phyloP scores from a whole-genome alignment of 1,284 basidiomycete species.

The Rhodotorula sp. region DNA sequence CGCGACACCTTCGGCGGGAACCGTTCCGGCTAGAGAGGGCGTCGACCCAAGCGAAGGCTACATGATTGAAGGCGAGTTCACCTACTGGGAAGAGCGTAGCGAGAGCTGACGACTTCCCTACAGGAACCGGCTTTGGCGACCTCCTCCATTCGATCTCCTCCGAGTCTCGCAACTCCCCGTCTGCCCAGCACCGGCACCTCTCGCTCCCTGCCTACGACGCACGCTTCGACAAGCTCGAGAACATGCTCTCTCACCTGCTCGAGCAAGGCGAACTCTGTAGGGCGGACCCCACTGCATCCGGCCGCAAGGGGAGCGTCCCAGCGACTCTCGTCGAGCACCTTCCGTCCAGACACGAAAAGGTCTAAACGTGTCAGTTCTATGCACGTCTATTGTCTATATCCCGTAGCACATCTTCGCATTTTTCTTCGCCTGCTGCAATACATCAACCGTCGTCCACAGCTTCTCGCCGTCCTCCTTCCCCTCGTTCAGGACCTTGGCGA shows the following conservation, averaged over 20 bases:
- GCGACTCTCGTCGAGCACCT: background rate
- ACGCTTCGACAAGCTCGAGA: conserved; percentile 3
- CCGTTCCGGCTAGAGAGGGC: background rate
- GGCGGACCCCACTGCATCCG: background rate
- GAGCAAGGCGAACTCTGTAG: background rate
- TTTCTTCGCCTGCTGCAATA: conserved; percentile 62
- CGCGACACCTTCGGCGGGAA: background rate
- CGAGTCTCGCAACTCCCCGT: too few species aligned
- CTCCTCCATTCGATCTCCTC: background rate
- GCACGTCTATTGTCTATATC: conserved; percentile 48
- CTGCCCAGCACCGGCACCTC: background rate
- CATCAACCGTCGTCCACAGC: conserved; percentile 57
- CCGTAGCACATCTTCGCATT: conserved; percentile 66
- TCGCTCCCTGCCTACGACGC: conserved; percentile 1
- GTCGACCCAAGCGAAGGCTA: background rate
- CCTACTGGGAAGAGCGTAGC: too few species aligned
- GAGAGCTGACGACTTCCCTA: too few species aligned
- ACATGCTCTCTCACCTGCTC: background rate
- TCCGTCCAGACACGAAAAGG: background rate
- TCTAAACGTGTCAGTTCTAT: background rate
- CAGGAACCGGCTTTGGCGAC: conserved; percentile 9
- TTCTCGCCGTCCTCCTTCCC: conserved; percentile 13
- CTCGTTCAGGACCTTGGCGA: conserved; percentile 54
- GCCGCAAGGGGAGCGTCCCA: background rate
- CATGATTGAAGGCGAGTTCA: background rate